Evolutionary conservation across 129 eudicot genomes (phyloP).

Genomic region (Flaveria brownii): DNA sequence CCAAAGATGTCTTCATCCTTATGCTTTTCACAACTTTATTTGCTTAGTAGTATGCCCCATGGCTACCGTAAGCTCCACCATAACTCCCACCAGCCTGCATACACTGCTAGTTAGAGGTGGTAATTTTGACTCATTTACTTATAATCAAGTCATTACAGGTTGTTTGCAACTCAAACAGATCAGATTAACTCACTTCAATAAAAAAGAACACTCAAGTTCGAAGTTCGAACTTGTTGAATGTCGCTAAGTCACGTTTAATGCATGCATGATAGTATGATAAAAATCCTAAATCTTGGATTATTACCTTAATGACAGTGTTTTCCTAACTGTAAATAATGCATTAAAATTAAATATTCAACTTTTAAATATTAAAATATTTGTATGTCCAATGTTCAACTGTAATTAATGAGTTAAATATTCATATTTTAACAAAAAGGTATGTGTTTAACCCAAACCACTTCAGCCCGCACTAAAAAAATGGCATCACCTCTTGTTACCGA

Average conservation of each 20-base stretch:
- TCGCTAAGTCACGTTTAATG: not conserved
- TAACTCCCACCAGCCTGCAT: conserved; percentile 35
- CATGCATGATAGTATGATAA: not conserved
- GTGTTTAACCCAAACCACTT: not conserved
- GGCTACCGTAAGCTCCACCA: conserved; percentile 24
- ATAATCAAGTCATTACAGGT: not conserved
- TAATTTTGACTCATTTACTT: not conserved
- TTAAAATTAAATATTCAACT: no score
- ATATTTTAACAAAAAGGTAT: no score
- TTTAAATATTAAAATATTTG: not conserved
- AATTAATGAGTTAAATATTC: no score
- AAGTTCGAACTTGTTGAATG: not conserved
- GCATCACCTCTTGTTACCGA: not conserved
- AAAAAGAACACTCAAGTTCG: not conserved
- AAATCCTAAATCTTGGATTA: not conserved
- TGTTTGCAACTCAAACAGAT: not conserved
- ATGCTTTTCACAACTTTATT: not conserved
- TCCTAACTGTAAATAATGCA: no score
- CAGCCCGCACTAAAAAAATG: not conserved
- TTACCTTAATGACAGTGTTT: not conserved
- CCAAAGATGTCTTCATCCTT: conserved; percentile 16
- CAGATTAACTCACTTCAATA: not conserved
- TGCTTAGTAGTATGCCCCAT: conserved; percentile 24
- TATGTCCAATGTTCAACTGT: not conserved
- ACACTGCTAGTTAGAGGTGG: conserved; percentile 3